A percentile compares a stretch with the other conserved stretches of the same genome.
phyloP scores from a whole-genome alignment of 2,329 filamentous ascomycete genomes.

The Alternaria arborescens region DNA sequence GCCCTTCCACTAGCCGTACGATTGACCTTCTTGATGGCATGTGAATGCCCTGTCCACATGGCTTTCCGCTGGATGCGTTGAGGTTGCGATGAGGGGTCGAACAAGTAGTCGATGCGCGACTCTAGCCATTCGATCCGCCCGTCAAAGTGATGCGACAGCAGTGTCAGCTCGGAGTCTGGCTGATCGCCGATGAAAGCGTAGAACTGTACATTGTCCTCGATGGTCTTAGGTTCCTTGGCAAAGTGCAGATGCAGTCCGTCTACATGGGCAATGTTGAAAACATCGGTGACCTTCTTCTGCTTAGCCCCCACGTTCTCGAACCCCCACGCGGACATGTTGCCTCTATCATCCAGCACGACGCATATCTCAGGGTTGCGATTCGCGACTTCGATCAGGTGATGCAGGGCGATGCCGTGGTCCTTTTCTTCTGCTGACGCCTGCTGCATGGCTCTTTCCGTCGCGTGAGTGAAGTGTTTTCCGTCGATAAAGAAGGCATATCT shows the following conservation, averaged over 20 bases:
- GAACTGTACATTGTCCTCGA: conserved; percentile 71
- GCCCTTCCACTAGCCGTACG: conserved; percentile 83
- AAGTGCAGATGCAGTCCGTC: conserved; percentile 62
- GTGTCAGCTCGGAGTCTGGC: conserved; percentile 69
- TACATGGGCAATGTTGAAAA: conserved; percentile 88
- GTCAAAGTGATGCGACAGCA: conserved; percentile 85
- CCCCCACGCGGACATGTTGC: conserved; percentile 91
- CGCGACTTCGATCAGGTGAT: conserved; percentile 85
- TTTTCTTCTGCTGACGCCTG: conserved; percentile 65
- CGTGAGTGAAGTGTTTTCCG: conserved; percentile 78
- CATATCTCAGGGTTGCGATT: conserved; percentile 88
- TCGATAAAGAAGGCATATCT: conserved; percentile 85
- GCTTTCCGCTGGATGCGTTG: conserved; percentile 69
- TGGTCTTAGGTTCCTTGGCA: conserved; percentile 37
- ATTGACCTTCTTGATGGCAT: conserved; percentile 83
- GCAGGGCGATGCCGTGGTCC: conserved; percentile 74
- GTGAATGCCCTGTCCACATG: conserved; percentile 85
- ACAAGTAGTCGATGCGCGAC: conserved; percentile 77
- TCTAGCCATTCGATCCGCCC: conserved; percentile 85
- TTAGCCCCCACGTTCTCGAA: conserved; percentile 85
- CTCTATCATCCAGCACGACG: conserved; percentile 81
- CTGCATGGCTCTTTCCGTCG: conserved; percentile 79
- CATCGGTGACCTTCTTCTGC: conserved; percentile 68
- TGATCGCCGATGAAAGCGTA: conserved; percentile 74
- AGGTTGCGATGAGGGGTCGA: conserved; percentile 72